These are phyloP conservation scores for Periconia sp. DNA, from an alignment of 2,329 filamentous ascomycete species.

Conservation along the genomic window DNA sequence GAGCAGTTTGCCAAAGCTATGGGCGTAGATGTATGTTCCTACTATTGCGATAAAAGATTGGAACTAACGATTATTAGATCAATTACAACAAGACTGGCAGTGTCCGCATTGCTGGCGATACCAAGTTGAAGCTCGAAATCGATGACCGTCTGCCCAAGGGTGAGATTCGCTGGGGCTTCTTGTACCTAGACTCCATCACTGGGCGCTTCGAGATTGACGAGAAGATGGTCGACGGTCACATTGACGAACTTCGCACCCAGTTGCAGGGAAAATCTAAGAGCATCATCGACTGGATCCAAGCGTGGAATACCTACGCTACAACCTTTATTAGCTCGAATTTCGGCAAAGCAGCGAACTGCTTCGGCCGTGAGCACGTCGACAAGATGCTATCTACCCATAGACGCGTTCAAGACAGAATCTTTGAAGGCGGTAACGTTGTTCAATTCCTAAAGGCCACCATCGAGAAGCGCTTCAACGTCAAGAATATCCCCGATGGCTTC, in stretches of 20 bases:
- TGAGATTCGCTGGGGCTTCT: conserved; percentile 41
- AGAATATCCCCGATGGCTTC: conserved; percentile 57
- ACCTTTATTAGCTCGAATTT: conserved; percentile 63
- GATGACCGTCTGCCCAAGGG: conserved; percentile 34
- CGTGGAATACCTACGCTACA: conserved; percentile 61
- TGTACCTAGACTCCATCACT: conserved; percentile 30
- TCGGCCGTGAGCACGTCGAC: conserved; percentile 59
- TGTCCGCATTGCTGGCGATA: conserved; percentile 37
- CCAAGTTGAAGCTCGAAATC: conserved; percentile 7
- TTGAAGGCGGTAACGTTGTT: conserved; percentile 43
- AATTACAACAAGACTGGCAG: conserved; percentile 52
- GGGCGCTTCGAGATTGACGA: conserved; percentile 42
- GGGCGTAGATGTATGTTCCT: conserved; percentile 41
- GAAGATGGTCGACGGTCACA: conserved; percentile 38
- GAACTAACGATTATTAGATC: conserved; percentile 32
- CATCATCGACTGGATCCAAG: conserved; percentile 42
- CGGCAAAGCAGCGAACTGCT: conserved; percentile 59
- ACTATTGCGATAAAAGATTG: neutral
- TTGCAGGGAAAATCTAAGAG: conserved; percentile 36
- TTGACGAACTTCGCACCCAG: conserved; percentile 37
- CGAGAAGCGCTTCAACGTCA: conserved; percentile 57
- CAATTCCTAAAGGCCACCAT: conserved; percentile 56
- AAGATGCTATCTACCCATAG: conserved; percentile 59
- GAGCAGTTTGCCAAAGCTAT: conserved; percentile 51
- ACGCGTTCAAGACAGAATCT: conserved; percentile 57